Percentiles rank a stretch among this genome's conserved stretches.
phyloP scores from a whole-genome alignment of 2,329 filamentous ascomycete genomes.

The Fusarium multiceps region DNA sequence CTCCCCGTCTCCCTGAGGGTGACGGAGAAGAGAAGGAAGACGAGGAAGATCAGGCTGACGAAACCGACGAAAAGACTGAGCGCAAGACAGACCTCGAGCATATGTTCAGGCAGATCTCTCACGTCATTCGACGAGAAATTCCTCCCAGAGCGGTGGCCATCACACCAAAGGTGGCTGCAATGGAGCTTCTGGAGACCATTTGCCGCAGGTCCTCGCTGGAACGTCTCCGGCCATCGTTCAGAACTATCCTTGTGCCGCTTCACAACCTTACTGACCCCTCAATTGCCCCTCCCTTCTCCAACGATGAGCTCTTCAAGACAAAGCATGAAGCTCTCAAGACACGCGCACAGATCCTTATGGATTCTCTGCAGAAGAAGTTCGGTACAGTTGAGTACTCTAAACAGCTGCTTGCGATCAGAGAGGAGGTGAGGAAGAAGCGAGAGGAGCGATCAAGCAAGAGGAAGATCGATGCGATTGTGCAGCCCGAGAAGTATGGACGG shows the following conservation, averaged over 20 bases:
- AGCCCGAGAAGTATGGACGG: constrained; percentile 80
- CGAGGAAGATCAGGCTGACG: constrained; percentile 58
- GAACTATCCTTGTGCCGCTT: constrained; percentile 69
- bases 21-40: constrained; percentile 53
- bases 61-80: constrained; percentile 56
- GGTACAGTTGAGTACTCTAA: constrained; percentile 84
- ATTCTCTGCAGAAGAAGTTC: constrained; percentile 84
- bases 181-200: constrained; percentile 79
- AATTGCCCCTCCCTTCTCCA: constrained; percentile 77
- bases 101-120: constrained; percentile 81
- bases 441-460: constrained; percentile 84
- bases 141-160: constrained; percentile 72
- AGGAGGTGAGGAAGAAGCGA: constrained; percentile 76
- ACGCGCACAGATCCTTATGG: constrained; percentile 81
- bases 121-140: constrained; percentile 81
- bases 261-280: constrained; percentile 86
- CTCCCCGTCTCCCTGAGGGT: constrained; percentile 63
- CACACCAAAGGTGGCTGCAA: constrained; percentile 78
- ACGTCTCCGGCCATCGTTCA: constrained; percentile 71
- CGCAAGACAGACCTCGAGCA: constrained; percentile 68
- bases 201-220: constrained; percentile 68
- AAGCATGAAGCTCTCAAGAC: constrained; percentile 77
- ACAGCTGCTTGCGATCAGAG: constrained; percentile 77
- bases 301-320: constrained; percentile 75
- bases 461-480: constrained; percentile 85